Evolutionary conservation across 345 rosid genomes (phyloP).

Genomic region (Microcos paniculata): DNA sequence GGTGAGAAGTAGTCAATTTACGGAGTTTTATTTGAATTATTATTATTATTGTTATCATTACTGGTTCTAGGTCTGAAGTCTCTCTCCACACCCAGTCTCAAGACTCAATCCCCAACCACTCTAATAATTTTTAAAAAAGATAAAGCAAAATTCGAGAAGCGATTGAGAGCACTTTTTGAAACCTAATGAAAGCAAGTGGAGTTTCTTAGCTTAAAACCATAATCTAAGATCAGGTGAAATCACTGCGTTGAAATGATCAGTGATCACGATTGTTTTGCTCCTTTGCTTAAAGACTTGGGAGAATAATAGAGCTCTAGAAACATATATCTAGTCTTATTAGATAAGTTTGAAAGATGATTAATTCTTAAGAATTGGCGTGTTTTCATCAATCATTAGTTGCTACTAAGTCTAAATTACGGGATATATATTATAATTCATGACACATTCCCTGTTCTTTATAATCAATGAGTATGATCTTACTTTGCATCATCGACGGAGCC

Average conservation of each 20-base stretch:
- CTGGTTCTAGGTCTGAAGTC: not conserved
- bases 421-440: not conserved
- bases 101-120: slow-evolving; percentile 16
- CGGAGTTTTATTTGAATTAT: not conserved
- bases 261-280: not conserved
- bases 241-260: slow-evolving; percentile 8
- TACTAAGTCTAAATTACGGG: not conserved
- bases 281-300: not conserved
- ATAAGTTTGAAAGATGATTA: not conserved
- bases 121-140: not conserved
- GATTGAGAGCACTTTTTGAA: not conserved
- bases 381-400: not conserved
- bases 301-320: not conserved
- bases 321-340: not conserved
- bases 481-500: too few species aligned
- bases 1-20: slow-evolving; percentile 22
- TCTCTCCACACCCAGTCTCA: not conserved
- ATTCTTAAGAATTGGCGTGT: not conserved
- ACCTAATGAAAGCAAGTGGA: not conserved
- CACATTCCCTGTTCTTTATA: not conserved
- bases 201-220: not conserved
- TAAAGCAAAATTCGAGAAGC: not conserved
- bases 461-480: not conserved
- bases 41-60: not conserved
- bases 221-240: slow-evolving; percentile 8